Evolutionary conservation across 1,284 basidiomycete species (phyloP), one percentile per base, ranked within the genome.

Genomic region (Tilletia walkeri): DNA sequence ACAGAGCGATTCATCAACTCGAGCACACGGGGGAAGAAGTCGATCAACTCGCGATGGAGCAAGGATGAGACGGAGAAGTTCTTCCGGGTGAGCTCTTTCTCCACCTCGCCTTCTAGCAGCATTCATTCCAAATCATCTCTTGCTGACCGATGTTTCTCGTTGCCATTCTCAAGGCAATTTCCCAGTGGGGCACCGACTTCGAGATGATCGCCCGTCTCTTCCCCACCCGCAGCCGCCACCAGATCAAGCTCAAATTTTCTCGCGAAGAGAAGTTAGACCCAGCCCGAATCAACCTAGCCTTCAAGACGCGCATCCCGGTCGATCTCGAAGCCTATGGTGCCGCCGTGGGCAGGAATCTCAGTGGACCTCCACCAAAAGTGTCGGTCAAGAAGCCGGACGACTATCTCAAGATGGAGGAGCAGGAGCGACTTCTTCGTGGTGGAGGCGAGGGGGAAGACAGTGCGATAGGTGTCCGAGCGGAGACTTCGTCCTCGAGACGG

Each of bases 241-340:
- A 92, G 61, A 94, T 94, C 84, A 93, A 93, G 84, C 90, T 91
- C 79, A 95, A 95, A 83, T 95, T 93, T 86, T 93, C 91, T 77
- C 87, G 89, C 0, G 93, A 95, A 83, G 93, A 95, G 82, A 91
- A 89, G 84, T 89, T 87, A 78, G 90, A 93, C 79, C 87, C 89
- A 5, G 68, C 73, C 61, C 68, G 76, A 50, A 67, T 83, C 7
- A 78, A 80, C 65, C 74, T 70, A 30, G 82, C 82, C 16, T 77
- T 83, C 48, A 69, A 67, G 59, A 80, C 78, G 39, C 73, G 76
- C 39, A 49, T 81, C 14, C 72, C 78, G 1, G 76, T 82, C 56
- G 77, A 82, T 65, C 74, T 83, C 59, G 76, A 75, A n/a, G 79
- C 71, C 3, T 83, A 83, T 66, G 78, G 78, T n/a, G 56, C 68